Percentiles rank a stretch among this genome's conserved stretches.
These are phyloP conservation scores for Coemansia aciculifera DNA, from an alignment of 192 early-diverging fungal species.

Conservation along the genomic window DNA sequence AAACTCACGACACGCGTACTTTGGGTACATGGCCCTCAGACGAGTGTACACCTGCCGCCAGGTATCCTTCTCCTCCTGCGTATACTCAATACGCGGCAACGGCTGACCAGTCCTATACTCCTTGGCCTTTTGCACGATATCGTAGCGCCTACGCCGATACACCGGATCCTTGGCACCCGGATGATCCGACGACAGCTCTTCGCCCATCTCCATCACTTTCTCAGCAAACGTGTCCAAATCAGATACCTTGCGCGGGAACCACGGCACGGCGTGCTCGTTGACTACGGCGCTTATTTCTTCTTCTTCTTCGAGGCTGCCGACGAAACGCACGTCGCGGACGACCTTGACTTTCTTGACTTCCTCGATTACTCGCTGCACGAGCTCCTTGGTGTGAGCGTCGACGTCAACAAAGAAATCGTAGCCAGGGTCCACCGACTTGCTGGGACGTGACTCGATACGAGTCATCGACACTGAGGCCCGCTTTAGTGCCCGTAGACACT, in stretches of 20 bases:
- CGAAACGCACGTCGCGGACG: slow-evolving; percentile 65
- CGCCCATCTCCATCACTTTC: slow-evolving; percentile 90
- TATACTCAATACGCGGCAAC: slow-evolving; percentile 83
- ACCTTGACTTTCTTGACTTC: slow-evolving; percentile 60
- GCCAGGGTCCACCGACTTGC: slow-evolving; percentile 70
- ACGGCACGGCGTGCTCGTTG: slow-evolving; percentile 61
- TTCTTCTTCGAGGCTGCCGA: slow-evolving; percentile 26
- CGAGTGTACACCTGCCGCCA: slow-evolving; percentile 82
- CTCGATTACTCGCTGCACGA: slow-evolving; percentile 63
- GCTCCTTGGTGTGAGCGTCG: slow-evolving; percentile 59
- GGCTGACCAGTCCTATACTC: slow-evolving; percentile 72
- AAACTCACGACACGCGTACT: slow-evolving; percentile 91
- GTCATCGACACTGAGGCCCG: slow-evolving; percentile 77
- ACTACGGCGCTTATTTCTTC: neutral
- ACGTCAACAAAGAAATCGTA: slow-evolving; percentile 98
- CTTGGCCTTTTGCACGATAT: slow-evolving; percentile 85
- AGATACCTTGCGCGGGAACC: slow-evolving; percentile 92
- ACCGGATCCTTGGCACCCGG: slow-evolving; percentile 86
- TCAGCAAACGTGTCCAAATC: slow-evolving; percentile 93
- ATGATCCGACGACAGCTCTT: slow-evolving; percentile 86
- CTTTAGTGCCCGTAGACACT: slow-evolving; percentile 74
- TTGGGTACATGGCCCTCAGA: slow-evolving; percentile 72
- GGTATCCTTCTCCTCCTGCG: slow-evolving; percentile 72
- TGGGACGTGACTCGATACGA: slow-evolving; percentile 94
- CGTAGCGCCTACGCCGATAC: slow-evolving; percentile 80